Evolutionary conservation across 225 moss, liverwort and hornwort genomes (phyloP).

Genomic region (Thuidium tamariscinum): DNA sequence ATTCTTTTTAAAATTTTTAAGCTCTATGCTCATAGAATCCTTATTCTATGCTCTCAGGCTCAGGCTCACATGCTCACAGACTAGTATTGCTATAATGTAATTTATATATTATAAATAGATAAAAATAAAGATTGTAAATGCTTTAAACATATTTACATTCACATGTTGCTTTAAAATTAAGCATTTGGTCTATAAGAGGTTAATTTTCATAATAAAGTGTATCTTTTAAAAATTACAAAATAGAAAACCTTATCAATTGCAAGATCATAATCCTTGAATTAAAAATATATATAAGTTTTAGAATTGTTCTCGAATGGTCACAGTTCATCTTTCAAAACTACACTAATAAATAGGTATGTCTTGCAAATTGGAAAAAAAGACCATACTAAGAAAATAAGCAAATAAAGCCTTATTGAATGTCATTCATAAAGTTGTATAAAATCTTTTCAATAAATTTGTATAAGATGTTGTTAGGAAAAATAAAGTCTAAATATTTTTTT

Average conservation of each 20-base stretch:
- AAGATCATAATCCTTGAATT: not conserved
- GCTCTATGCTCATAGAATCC: no score
- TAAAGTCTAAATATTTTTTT: not conserved
- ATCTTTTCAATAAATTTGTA: not conserved
- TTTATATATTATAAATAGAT: not conserved
- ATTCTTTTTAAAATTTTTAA: no score
- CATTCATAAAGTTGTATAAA: not conserved
- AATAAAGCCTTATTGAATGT: not conserved
- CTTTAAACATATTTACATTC: not conserved
- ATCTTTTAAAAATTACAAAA: not conserved
- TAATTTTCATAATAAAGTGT: not conserved
- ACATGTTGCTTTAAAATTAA: not conserved
- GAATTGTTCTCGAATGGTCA: not conserved
- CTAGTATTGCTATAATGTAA: no score
- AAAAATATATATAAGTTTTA: not conserved
- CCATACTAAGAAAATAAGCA: not conserved
- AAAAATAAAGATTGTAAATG: not conserved
- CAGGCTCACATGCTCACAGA: no score
- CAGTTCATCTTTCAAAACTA: not conserved
- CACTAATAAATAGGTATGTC: not conserved
- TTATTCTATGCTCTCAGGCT: no score
- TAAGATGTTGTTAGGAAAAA: no score
- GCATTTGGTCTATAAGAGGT: accelerated
- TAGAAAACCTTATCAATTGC: accelerated
- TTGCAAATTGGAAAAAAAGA: not conserved